Evolutionary conservation across 305 asterid species (phyloP).

Genomic region (Rubia occidens): DNA sequence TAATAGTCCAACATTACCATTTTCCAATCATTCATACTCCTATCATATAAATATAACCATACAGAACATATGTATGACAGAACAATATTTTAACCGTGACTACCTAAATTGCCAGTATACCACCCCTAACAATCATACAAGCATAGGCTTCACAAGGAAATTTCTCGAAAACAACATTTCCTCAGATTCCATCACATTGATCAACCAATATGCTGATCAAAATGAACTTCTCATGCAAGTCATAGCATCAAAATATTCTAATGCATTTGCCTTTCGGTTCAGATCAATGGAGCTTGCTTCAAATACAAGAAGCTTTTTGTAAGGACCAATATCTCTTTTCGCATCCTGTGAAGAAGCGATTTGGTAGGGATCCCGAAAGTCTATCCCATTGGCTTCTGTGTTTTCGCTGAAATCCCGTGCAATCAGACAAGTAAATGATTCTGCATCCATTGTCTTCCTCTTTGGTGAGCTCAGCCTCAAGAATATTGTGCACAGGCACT

Average conservation of each 20-base stretch:
- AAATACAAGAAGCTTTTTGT: slow-evolving; percentile 34
- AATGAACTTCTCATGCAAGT: background rate
- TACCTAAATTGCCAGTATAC: too few relatives aligned
- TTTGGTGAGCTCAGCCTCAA: slow-evolving; percentile 49
- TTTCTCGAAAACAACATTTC: background rate
- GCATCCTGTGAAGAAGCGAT: slow-evolving; percentile 25
- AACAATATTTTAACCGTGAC: too few relatives aligned
- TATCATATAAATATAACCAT: too few relatives aligned
- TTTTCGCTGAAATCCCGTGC: slow-evolving; percentile 23
- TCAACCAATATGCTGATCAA: background rate
- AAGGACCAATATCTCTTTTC: slow-evolving; percentile 47
- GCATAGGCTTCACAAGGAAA: background rate
- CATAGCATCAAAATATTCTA: slow-evolving; percentile 24
- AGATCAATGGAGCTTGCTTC: slow-evolving; percentile 55
- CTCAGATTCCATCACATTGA: background rate
- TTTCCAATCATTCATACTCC: background rate
- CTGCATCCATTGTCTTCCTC: slow-evolving; percentile 49
- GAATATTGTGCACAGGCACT: slow-evolving; percentile 53
- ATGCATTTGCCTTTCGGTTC: slow-evolving; percentile 47
- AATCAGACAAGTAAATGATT: slow-evolving; percentile 33
- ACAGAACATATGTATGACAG: too few relatives aligned
- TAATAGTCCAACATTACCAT: too few relatives aligned
- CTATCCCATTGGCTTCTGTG: slow-evolving; percentile 25
- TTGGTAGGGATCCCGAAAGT: slow-evolving; percentile 49
- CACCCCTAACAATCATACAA: too few relatives aligned